Evolutionary conservation across 257 asterid species (phyloP), one percentile per base, ranked within the genome.

Genomic region (Capsicum pubescens): DNA sequence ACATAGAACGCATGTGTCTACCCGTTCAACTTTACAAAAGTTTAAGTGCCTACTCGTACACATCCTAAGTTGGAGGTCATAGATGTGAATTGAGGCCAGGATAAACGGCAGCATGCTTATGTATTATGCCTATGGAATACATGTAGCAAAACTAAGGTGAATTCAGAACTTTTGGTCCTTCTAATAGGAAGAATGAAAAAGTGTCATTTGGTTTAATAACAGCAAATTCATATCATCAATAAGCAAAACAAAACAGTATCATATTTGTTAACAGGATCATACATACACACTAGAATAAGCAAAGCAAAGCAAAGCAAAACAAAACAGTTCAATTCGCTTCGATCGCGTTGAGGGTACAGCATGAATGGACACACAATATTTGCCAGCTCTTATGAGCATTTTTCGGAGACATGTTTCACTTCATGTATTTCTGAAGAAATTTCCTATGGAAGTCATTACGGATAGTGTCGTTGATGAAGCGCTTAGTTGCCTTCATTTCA

Each of bases 381-480:
- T 50, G 80, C 60, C 44, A 48, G 6, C 9, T 71, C 56, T 42
- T 42, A 4, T 57, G n/a, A 48, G 80, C 44, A 48, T 48, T 19
- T 46, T 72, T 21, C 58, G n/a, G 2, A 48, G 17, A 68, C 13
- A 50, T 21, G 44, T 12, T 76, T 85, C 14, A 92, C 83, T 92
- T 93, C 95, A 94, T 92, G 92, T 94, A 94, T 85, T 91, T 94
- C 6, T 93, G 97, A 79, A 93, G 98, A 81, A 94, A 94, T 78
- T 91, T 94, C 17, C 94, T 71, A 54, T 93, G 99, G 81, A 96
- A 96, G 88, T 96, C 98, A 79, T 71, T 96, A 57, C 98, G 90
- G 87, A 96, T 94, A 52, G 99, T 96, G 90, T 96, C 98, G 55
- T 96, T 96, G 87, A 95, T 97, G 81, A 97, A 97, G 83, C 98